Percentiles rank a stretch among this genome's conserved stretches.
Evolutionary conservation across 106 monocot genomes (phyloP).

Genomic region (Apostasia ramifera): DNA sequence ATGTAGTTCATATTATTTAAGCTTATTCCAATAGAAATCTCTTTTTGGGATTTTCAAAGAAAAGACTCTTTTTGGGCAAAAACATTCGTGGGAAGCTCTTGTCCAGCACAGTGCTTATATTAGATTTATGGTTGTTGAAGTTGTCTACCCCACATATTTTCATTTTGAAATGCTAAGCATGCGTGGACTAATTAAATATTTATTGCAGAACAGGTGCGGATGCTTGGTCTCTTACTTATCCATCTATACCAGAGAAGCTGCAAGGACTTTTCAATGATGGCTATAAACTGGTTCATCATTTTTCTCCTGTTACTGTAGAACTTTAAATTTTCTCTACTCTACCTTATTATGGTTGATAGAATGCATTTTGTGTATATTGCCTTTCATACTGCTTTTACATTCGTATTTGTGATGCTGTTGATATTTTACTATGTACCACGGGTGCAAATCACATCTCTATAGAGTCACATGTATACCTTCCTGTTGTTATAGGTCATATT

Average conservation of each 20-base stretch:
- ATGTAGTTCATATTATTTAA: too few relatives aligned
- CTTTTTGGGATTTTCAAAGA: too few relatives aligned
- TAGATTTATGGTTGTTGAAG: not conserved
- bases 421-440: too few relatives aligned
- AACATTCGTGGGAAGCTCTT: too few relatives aligned
- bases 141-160: not conserved
- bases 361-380: not conserved
- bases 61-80: too few relatives aligned
- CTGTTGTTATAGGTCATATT: constrained; percentile 66
- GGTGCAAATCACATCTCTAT: not conserved
- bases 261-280: constrained; percentile 48
- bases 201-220: constrained; percentile 68
- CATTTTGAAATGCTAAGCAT: not conserved
- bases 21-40: too few relatives aligned
- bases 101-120: not conserved
- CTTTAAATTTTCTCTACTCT: not conserved
- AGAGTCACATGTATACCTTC: not conserved
- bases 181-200: not conserved
- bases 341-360: not conserved
- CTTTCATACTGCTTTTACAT: not conserved
- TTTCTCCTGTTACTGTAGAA: not conserved
- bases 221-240: constrained; percentile 82
- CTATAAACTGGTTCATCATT: constrained; percentile 76
- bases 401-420: not conserved
- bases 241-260: constrained; percentile 77